Evolutionary conservation across 169 alveolate species (phyloP).

Genomic region (Plasmodium billcollinsi): DNA sequence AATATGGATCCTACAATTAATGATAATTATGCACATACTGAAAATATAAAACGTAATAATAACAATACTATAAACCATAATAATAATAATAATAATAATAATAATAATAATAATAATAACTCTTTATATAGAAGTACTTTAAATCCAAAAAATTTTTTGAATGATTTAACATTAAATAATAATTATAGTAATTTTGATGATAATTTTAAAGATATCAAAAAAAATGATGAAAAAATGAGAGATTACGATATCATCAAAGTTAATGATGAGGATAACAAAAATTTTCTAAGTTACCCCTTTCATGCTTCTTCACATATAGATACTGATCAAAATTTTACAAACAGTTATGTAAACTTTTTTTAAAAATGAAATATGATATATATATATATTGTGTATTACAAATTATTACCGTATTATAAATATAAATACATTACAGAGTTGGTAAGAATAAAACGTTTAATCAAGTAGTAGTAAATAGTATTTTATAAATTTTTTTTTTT

Average conservation of each 20-base stretch:
- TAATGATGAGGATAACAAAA: slow-evolving; percentile 8
- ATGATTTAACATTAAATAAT: slow-evolving; percentile 11
- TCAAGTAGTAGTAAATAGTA: no score
- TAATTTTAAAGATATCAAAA: neutral
- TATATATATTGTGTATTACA: no score
- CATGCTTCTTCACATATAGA: slow-evolving; percentile 28
- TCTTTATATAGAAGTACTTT: slow-evolving; percentile 5
- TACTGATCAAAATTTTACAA: slow-evolving; percentile 39
- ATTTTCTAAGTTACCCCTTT: slow-evolving; percentile 28
- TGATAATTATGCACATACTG: neutral
- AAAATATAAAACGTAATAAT: slow-evolving; percentile 1
- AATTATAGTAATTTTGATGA: slow-evolving; percentile 1
- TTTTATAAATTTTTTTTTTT: no score
- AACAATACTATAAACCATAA: neutral
- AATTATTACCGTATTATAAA: no score
- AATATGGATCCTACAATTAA: slow-evolving; percentile 4
- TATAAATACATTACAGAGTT: no score
- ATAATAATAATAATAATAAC: neutral
- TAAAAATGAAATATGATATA: neutral
- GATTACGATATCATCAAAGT: neutral
- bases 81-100: no score
- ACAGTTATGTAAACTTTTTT: slow-evolving; percentile 52
- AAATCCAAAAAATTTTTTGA: neutral
- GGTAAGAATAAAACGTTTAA: no score
- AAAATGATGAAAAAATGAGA: slow-evolving; percentile 14